A percentile compares a stretch with the other conserved stretches of the same genome.
Evolutionary conservation across 768 basidiomycete species (phyloP).

Genomic region (Sutorius australiensis): DNA sequence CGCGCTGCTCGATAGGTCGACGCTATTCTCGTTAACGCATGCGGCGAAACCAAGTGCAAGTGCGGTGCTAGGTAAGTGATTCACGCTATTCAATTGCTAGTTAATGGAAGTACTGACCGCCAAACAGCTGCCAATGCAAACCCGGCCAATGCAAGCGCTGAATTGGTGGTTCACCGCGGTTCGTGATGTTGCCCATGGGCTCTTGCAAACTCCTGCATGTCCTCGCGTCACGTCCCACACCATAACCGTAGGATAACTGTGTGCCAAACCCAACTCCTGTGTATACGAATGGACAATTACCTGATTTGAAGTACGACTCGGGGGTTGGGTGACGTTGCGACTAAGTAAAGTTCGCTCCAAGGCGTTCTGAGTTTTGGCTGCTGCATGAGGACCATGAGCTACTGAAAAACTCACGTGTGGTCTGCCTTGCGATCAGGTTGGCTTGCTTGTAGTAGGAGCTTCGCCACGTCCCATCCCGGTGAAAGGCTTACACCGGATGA

Average conservation of each 20-base stretch:
- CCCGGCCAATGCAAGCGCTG: slow-evolving; percentile 14
- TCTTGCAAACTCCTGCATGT: background rate
- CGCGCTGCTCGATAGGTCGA: slow-evolving; percentile 1
- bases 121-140: slow-evolving; percentile 12
- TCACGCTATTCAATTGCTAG: background rate
- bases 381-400: too few relatives aligned
- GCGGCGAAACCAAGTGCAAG: slow-evolving; percentile 4
- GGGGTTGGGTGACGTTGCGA: background rate
- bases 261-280: background rate
- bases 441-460: background rate
- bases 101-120: background rate
- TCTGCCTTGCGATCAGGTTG: background rate
- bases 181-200: background rate
- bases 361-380: too few relatives aligned
- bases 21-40: slow-evolving; percentile 14
- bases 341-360: too few relatives aligned
- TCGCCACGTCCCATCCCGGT: background rate
- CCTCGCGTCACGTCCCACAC: background rate
- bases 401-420: too few relatives aligned
- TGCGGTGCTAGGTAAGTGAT: slow-evolving; percentile 10
- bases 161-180: background rate
- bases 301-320: background rate
- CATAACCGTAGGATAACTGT: background rate
- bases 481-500: too few relatives aligned
- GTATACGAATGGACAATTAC: background rate